Evolutionary conservation across 1,139 yeast genomes (phyloP), one percentile per base, ranked within the genome.

Genomic region (Debaryomycetaceae sp.): DNA sequence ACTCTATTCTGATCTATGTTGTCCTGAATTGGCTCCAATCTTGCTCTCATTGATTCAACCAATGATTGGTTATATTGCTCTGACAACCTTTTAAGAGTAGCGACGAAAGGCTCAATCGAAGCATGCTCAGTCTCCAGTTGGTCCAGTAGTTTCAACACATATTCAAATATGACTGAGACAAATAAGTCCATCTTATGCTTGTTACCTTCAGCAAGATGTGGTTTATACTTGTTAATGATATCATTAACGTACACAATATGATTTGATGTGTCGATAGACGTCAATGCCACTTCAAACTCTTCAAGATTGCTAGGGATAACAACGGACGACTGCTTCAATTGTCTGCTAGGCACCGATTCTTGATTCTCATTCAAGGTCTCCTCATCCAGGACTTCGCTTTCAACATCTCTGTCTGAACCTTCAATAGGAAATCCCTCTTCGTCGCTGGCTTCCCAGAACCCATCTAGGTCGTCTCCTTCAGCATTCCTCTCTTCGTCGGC

Each of bases 121-220:
- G 39, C 41, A 35, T 51, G 49, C 29, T 47, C 35, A 34, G 41
- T 42, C 39, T 47, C 37, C 42, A 36, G 57, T 6, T 59, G 56
- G 50, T 77, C 75, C 2, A 81, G 71, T 34, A 83, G 59, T 48
- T 71, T 71, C 44, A 86, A 63, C 6, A 84, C 66, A 58, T 87
- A 87, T 53, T 83, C 79, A 47, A 89, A 72, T 23, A 93, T 57
- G 6, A 87, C 76, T 4, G 79, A 75, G 4, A 87, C 78, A 57
- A 93, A 86, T 8, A 59, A 60, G 35, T 84, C 85, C 57, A 88
- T 69, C 57, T 80, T 84, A 46, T 82, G 87, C 60, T 89, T 90
- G 61, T 93, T 90, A 1, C 96, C 97, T 45, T 75, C 79, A 5
- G 87, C 88, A 43, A 87, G 71, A 53, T 84, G 80, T 11, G 97